Evolutionary conservation across 495 filamentous ascomycete species (phyloP).

Genomic region (Cercophora newfieldiana): DNA sequence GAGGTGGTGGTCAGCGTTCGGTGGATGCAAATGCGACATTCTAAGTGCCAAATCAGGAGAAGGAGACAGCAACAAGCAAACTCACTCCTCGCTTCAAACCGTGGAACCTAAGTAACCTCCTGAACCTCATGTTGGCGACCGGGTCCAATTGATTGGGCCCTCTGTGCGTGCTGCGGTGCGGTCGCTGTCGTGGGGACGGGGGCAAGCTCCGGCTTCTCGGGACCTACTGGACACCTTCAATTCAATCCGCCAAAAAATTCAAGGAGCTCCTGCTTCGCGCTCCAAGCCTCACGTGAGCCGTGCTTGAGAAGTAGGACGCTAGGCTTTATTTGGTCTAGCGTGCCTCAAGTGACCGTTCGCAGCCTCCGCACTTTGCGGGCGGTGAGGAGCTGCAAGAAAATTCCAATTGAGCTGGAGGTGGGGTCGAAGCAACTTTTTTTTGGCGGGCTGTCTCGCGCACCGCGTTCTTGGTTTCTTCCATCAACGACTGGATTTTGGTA

Average conservation of each 20-base stretch:
- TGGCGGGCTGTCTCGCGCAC: not conserved
- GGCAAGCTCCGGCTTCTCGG: not conserved
- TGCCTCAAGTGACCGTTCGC: not conserved
- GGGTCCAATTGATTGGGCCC: constrained; percentile 20
- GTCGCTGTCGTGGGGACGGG: not conserved
- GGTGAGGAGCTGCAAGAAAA: constrained; percentile 15
- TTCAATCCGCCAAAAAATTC: constrained; percentile 2
- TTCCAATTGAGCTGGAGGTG: constrained; percentile 9
- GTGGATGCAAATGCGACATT: constrained; percentile 10
- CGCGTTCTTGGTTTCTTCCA: not conserved
- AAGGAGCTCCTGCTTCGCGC: not conserved
- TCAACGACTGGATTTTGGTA: not conserved
- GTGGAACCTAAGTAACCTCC: constrained; percentile 55
- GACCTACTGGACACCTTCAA: not conserved
- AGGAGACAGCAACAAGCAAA: constrained; percentile 24
- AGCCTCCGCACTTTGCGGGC: not conserved
- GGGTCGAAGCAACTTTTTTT: constrained; percentile 7
- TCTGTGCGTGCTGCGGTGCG: not conserved
- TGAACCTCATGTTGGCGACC: constrained; percentile 53
- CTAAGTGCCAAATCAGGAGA: too few relatives aligned
- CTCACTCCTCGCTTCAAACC: constrained; percentile 63
- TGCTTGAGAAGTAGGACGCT: not conserved
- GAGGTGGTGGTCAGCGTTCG: constrained; percentile 26
- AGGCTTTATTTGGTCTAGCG: not conserved
- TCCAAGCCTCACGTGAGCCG: constrained; percentile 1